Evolutionary conservation across 345 rosid genomes (phyloP).

Genomic region (Moricandia arvensis): DNA sequence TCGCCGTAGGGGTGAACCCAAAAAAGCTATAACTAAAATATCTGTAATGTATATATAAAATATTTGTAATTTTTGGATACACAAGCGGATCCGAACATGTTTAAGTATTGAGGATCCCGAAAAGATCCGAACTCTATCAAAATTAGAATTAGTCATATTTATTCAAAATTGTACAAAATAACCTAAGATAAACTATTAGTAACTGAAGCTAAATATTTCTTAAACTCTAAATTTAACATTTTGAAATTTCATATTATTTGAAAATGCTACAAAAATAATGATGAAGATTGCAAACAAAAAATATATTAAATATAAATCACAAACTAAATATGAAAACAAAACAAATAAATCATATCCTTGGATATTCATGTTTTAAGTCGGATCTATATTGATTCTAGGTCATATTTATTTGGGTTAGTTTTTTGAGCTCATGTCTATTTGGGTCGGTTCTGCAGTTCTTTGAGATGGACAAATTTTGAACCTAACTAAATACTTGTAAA

Average conservation of each 20-base stretch:
- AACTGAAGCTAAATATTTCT: no score
- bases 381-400: background rate
- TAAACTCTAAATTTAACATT: background rate
- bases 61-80: background rate
- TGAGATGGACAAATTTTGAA: background rate
- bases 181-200: background rate
- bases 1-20: no score
- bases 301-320: no score
- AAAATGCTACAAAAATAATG: no score
- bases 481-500: no score
- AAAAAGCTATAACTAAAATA: no score
- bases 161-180: background rate
- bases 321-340: no score
- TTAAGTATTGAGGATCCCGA: background rate
- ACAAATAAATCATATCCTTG: background rate
- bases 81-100: background rate
- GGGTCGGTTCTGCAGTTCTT: background rate
- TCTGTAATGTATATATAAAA: no score
- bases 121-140: background rate
- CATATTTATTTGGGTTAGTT: background rate
- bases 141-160: background rate
- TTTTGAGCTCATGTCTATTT: background rate
- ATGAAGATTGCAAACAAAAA: background rate
- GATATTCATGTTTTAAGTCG: no score
- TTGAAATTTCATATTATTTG: no score